A percentile compares a stretch with the other conserved stretches of the same genome.
Evolutionary conservation across 257 asterid genomes (phyloP).

Genomic region (Solanum ossicruentum): DNA sequence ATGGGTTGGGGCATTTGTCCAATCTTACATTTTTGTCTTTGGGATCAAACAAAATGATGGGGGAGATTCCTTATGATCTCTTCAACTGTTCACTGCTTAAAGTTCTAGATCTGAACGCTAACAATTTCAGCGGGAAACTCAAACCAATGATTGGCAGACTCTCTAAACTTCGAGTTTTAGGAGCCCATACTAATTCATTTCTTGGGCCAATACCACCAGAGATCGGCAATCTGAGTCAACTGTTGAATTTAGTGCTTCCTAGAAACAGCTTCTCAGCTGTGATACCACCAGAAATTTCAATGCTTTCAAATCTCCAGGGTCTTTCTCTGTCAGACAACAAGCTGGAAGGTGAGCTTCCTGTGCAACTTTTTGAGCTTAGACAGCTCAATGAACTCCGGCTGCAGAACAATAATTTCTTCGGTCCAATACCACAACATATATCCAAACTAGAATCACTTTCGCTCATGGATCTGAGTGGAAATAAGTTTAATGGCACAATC

Average conservation of each 20-base stretch:
- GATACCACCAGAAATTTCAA: constrained; percentile 46
- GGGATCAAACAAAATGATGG: constrained; percentile 35
- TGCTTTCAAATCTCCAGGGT: constrained; percentile 49
- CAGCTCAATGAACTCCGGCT: constrained; percentile 38
- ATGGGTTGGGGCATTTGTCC: constrained; percentile 27
- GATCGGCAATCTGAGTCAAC: constrained; percentile 40
- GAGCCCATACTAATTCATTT: constrained; percentile 18
- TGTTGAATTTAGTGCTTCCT: constrained; percentile 32
- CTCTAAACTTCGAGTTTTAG: constrained; percentile 26
- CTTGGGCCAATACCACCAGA: constrained; percentile 51
- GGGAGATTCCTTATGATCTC: constrained; percentile 51
- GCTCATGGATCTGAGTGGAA: constrained; percentile 48
- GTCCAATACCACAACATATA: constrained; percentile 42
- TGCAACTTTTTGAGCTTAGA: constrained; percentile 35
- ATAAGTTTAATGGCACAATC: constrained; percentile 57
- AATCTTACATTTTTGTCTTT: constrained; percentile 41
- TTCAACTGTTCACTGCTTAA: constrained; percentile 44
- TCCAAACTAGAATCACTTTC: constrained; percentile 38
- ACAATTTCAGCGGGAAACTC: constrained; percentile 30
- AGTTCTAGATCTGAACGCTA: constrained; percentile 25
- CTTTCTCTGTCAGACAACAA: constrained; percentile 30
- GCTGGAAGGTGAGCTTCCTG: constrained; percentile 49
- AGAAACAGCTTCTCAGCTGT: constrained; percentile 44
- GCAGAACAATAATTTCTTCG: constrained; percentile 33
- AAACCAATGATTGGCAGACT: constrained; percentile 36